Base-by-base conservation (phyloP, 176 grass and related monocot genomes). In the Zoysia pacifica region DNA sequence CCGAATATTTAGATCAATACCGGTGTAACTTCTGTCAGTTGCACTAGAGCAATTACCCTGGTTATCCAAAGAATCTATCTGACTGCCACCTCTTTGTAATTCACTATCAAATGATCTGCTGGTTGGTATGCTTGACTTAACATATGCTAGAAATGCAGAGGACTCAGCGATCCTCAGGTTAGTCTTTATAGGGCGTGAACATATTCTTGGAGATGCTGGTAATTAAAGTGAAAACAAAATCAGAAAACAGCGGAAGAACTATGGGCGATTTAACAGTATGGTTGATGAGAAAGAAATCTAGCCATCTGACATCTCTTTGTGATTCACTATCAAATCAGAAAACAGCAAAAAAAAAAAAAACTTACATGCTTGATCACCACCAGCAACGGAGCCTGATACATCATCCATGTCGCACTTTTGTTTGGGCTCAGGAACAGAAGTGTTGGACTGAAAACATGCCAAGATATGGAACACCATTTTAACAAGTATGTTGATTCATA, bases 101-200 rank as follows among this genome's bases (percentile, higher is more conserved):
- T 74, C 52, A 46, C 62, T 87, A 74, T 76, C 80, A 54, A 84
- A 68, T 51, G 86, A 68, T 48, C 48, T 89, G 65, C 54, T 87
- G 66, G 72, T 66, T 74, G 83, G 83, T 73, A 81, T 83, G 67
- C 64, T 87, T 71, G 88, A 70, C 56, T 89, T 95, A 11, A 94
- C 96, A 87, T 99, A 99, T 51, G 96, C 88, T 81, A 95, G 82
- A 79, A 99, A 95, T 48, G 96, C 96, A 72, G 96, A 99, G 0
- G 92, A 99, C 76, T 91, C 78, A 2, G 78, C 96, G 60, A 99
- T 59, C 81, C 79, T 99, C 79, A 99, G 73, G 81, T 91, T 75
- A 42, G 70, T 93, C 75, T 95, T 99, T 77, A 84, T 94, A 72
- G 88, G 92, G 11, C 80, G 71, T 56, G 86, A 94, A 84, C 86